Evolutionary conservation across 192 early-diverging fungal species (phyloP).

Genomic region (Rhizoclosmatium globosum): DNA sequence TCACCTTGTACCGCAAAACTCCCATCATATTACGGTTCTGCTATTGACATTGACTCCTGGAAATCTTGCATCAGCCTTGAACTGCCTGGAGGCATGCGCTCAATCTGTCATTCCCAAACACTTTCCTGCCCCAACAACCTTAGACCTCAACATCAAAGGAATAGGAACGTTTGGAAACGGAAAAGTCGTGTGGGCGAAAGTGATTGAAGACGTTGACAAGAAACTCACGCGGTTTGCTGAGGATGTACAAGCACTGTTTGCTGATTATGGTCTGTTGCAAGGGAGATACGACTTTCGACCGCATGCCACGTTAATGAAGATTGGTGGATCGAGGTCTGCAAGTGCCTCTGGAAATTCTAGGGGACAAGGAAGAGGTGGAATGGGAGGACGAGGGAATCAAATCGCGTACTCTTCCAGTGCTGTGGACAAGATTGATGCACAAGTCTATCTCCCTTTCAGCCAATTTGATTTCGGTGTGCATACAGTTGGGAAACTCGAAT

Average conservation of each 20-base stretch:
- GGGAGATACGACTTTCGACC: slow-evolving; percentile 7
- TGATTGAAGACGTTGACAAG: not conserved
- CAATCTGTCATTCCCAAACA: not conserved
- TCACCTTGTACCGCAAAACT: slow-evolving; percentile 8
- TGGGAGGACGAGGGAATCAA: not conserved
- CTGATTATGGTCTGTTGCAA: not conserved
- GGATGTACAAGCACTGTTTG: slow-evolving; percentile 17
- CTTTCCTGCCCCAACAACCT: not conserved
- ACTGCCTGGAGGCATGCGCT: not conserved
- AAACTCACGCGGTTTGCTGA: slow-evolving; percentile 3
- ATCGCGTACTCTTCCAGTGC: not conserved
- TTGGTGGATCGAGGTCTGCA: not conserved
- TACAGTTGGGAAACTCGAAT: not conserved
- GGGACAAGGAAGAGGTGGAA: not conserved
- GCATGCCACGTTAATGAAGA: slow-evolving; percentile 19
- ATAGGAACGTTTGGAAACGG: slow-evolving; percentile 26
- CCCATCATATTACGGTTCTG: slow-evolving; percentile 15
- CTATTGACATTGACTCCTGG: not conserved
- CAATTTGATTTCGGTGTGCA: slow-evolving; percentile 13
- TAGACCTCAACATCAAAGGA: not conserved
- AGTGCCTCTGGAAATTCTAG: not conserved
- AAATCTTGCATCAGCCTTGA: not conserved
- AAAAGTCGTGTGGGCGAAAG: slow-evolving; percentile 13
- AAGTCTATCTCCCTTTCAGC: slow-evolving; percentile 12
- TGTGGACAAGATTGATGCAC: not conserved